A percentile compares a stretch with the other conserved stretches of the same genome.
Evolutionary conservation across 2,329 filamentous ascomycete genomes (phyloP).

Genomic region (Epichloe typhina): DNA sequence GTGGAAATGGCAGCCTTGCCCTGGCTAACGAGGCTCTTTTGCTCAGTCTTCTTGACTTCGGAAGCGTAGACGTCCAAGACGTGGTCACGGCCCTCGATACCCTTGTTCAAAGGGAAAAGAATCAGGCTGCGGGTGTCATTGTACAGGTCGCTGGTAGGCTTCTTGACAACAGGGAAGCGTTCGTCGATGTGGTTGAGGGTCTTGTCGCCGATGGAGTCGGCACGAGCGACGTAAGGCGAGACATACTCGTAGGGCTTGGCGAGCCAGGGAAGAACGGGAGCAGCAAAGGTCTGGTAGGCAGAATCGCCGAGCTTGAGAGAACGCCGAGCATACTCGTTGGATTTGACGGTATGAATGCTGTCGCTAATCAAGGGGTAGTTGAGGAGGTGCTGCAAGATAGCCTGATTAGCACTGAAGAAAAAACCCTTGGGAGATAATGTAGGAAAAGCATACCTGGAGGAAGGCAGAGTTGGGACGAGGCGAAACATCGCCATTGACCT

Average conservation of each 20-base stretch:
- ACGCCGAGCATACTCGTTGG: constrained; percentile 71
- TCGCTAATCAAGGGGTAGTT: constrained; percentile 77
- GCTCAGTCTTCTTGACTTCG: constrained; percentile 50
- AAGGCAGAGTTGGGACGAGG: constrained; percentile 34
- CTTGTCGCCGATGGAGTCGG: constrained; percentile 62
- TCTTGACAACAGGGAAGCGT: constrained; percentile 60
- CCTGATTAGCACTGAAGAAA: background rate
- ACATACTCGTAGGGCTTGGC: constrained; percentile 69
- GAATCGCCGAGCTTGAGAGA: constrained; percentile 64
- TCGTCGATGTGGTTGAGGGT: constrained; percentile 57
- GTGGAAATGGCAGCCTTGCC: constrained; percentile 60
- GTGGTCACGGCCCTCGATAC: constrained; percentile 47
- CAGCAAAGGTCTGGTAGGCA: constrained; percentile 63
- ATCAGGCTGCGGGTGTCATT: constrained; percentile 48
- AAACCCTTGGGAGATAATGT: no score
- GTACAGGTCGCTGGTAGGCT: constrained; percentile 59
- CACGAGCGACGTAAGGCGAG: constrained; percentile 71
- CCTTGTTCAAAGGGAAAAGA: constrained; percentile 49
- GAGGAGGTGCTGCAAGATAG: constrained; percentile 55
- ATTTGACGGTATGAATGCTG: constrained; percentile 63
- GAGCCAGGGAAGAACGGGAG: constrained; percentile 59
- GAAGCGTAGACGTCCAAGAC: constrained; percentile 41
- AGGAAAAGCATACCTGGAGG: constrained; percentile 28
- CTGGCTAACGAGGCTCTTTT: constrained; percentile 50
- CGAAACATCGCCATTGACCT: constrained; percentile 39